Base-by-base conservation (phyloP, 2,329 filamentous ascomycete species). In the Ceratocystis colombiana region DNA sequence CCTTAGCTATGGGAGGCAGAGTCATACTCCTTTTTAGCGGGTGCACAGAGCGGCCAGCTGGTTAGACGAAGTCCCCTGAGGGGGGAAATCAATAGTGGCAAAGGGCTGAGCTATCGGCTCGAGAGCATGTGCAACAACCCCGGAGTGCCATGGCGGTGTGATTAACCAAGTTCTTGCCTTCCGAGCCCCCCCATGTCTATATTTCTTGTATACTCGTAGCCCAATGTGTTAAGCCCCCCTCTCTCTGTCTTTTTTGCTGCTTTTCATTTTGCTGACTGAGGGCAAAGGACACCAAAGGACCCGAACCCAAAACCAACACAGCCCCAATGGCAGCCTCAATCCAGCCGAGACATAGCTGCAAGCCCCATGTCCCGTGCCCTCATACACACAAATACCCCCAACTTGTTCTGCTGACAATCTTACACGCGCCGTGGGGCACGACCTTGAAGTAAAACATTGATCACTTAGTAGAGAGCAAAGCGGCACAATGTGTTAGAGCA, bases 301-400 rank as follows among this genome's bases (percentile, higher is more conserved):
- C 55, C 30, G 8, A 17, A 33, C 55, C 12, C 30, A 37, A n/a
- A 59, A 7, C 33, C n/a, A 33, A 59, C 55, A 59, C 55, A 59
- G 55, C 55, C 55, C 22, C 55, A 59, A 59, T 59, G 55, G 55
- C 55, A 37, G 55, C 28, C 55, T 37, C 55, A 59, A 12, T 30
- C 28, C 55, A 33, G 17, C 55, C 25, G 55, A 59, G 55, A 59
- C 55, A 59, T 17, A 30, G 25, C 30, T 33, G 28, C 17, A 57
- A 57, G 53, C 53, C 53, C 53, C 53, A 37, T 59, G 55, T 33
- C 55, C 55, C 28, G 55, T 59, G 55, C 28, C 55, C 55, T 33
- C 15, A 33, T 59, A 30, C 30, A 20, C 30, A 59, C 28, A 37
- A 37, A 17, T 2, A 20, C n/a, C 15, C 6, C 15, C 28, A 59